Evolutionary conservation across 202 grass and related monocot species (phyloP).

Genomic region (Brachypodium distachyon): DNA sequence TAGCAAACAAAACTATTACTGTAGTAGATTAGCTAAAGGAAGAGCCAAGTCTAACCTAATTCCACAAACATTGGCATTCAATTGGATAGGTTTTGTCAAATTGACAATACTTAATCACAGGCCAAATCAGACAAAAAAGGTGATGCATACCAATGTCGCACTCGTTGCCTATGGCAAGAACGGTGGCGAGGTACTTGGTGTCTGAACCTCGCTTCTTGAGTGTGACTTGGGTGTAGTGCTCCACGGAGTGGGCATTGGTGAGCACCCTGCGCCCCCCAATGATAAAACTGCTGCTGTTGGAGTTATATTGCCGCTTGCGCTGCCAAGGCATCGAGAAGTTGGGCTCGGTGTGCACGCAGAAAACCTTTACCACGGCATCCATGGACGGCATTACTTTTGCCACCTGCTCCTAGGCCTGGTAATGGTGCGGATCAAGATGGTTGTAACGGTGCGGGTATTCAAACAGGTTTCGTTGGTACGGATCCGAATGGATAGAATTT

Average conservation of each 20-base stretch:
- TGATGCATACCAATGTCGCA: conserved; percentile 74
- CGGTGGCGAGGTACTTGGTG: conserved; percentile 87
- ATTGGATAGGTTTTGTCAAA: not conserved
- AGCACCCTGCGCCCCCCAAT: conserved; percentile 68
- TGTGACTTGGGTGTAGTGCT: conserved; percentile 91
- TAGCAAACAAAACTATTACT: no score
- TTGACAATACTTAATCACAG: not conserved
- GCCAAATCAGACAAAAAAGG: not conserved
- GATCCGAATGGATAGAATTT: no score
- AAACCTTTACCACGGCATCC: conserved; percentile 97
- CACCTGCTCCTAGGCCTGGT: conserved; percentile 85
- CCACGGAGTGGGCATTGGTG: conserved; percentile 90
- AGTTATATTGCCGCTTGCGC: conserved; percentile 89
- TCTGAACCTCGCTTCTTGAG: conserved; percentile 89
- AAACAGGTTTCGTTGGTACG: no score
- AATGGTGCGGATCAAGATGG: no score
- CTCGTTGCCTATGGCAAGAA: conserved; percentile 86
- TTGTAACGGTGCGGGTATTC: no score
- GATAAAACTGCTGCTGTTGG: conserved; percentile 79
- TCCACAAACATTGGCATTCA: not conserved
- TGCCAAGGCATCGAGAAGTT: conserved; percentile 97
- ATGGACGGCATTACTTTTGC: conserved; percentile 71
- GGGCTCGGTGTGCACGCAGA: conserved; percentile 94
- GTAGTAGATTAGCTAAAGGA: not conserved
- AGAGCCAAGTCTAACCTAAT: not conserved